A percentile compares a stretch with the other conserved stretches of the same genome.
phyloP scores from a whole-genome alignment of 140 eudicot species.

The Oenanthe javanica region DNA sequence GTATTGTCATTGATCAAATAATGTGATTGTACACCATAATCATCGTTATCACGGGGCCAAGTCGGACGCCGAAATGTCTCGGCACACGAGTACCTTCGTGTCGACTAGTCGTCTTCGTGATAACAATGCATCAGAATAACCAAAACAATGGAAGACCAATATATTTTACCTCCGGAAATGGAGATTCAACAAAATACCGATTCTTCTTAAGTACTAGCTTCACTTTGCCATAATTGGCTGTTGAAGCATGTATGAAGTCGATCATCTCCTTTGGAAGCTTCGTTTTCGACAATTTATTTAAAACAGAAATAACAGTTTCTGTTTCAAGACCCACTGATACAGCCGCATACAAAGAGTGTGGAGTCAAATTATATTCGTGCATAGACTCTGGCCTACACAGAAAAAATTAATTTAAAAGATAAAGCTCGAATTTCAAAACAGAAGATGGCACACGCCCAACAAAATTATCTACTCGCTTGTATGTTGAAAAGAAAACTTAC shows the following conservation, averaged over 20 bases:
- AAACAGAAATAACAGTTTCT: conserved; percentile 65
- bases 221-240: conserved; percentile 95
- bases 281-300: conserved; percentile 84
- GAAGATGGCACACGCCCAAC: background rate
- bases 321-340: conserved; percentile 96
- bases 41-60: too few species aligned
- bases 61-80: too few species aligned
- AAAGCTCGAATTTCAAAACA: background rate
- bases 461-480: background rate
- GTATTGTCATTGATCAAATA: too few species aligned
- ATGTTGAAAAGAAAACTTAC: conserved; percentile 23
- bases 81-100: too few species aligned
- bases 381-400: conserved; percentile 76
- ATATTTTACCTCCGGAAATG: conserved; percentile 79
- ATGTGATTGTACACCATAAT: too few species aligned
- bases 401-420: background rate
- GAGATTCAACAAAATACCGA: conserved; percentile 86
- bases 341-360: conserved; percentile 92
- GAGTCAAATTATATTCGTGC: conserved; percentile 96
- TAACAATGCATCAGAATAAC: too few species aligned
- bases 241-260: conserved; percentile 75
- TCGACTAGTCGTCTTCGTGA: too few species aligned
- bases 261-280: conserved; percentile 95
- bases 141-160: background rate
- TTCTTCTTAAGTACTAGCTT: conserved; percentile 93